Conservation (phyloP, 768 basidiomycete species). For the Neoboletus subvelutipes region DNA sequence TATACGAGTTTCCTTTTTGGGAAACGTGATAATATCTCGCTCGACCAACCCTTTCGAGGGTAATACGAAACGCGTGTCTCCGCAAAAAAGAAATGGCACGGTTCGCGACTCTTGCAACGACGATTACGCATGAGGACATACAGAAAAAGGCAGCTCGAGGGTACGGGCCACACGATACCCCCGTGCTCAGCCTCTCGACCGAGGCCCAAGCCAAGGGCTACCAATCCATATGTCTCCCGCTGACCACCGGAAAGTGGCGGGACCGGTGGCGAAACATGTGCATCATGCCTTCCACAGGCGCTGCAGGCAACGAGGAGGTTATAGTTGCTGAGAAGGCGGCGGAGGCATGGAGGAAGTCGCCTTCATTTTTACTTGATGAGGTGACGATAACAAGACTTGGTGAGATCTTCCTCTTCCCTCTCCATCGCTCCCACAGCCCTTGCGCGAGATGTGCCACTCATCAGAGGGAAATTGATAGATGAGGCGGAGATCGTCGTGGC, state of each 20-base stretch:
- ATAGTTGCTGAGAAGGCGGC: slow-evolving; percentile 58
- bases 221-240: slow-evolving; percentile 73
- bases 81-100: slow-evolving; percentile 23
- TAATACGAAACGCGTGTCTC: slow-evolving; percentile 14
- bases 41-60: not conserved
- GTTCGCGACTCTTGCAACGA: slow-evolving; percentile 29
- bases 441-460: slow-evolving; percentile 17
- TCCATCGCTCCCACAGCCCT: slow-evolving; percentile 13
- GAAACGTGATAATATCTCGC: not conserved
- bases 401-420: slow-evolving; percentile 35
- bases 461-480: slow-evolving; percentile 43
- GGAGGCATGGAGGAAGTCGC: slow-evolving; percentile 85
- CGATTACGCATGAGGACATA: slow-evolving; percentile 40
- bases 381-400: slow-evolving; percentile 86
- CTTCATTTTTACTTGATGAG: slow-evolving; percentile 78
- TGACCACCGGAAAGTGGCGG: slow-evolving; percentile 88
- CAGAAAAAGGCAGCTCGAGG: slow-evolving; percentile 26
- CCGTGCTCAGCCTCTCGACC: slow-evolving; percentile 49
- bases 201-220: slow-evolving; percentile 68
- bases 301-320: slow-evolving; percentile 38
- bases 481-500: slow-evolving; percentile 71
- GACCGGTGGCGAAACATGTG: slow-evolving; percentile 90
- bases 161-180: slow-evolving; percentile 38
- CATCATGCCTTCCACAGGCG: slow-evolving; percentile 51
- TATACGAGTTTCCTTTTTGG: slow-evolving; percentile 22